These are phyloP conservation scores for Fusarium sp. DNA, from an alignment of 2,329 filamentous ascomycete genomes.

Conservation along the genomic window DNA sequence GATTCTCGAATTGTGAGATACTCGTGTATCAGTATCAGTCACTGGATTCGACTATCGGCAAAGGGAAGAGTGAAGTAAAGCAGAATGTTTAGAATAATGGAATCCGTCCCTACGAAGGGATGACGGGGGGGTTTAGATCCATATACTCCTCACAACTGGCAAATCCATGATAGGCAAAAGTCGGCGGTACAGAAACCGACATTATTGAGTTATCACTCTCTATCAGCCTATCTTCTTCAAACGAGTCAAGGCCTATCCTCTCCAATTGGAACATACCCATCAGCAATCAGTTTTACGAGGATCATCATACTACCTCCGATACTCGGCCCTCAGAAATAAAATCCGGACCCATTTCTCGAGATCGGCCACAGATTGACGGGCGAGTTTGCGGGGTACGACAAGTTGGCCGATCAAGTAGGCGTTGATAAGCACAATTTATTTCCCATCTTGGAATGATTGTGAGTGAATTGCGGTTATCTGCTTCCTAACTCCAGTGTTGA, in stretches of 20 bases:
- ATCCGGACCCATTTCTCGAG: conserved; percentile 3
- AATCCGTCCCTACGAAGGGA: no score
- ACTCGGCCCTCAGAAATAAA: conserved; percentile 29
- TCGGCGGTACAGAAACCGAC: not conserved
- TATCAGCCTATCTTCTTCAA: conserved; percentile 19
- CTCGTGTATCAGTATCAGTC: not conserved
- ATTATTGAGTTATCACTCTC: not conserved
- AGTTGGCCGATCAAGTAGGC: conserved; percentile 12
- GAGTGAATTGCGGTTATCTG: not conserved
- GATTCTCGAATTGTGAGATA: not conserved
- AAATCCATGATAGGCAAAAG: not conserved
- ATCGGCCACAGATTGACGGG: conserved; percentile 5
- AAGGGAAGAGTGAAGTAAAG: not conserved
- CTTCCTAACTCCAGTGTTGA: not conserved
- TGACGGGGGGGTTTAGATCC: not conserved
- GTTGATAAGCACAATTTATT: not conserved
- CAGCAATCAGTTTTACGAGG: conserved; percentile 7
- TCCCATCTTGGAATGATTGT: conserved; percentile 7
- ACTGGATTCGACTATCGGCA: not conserved
- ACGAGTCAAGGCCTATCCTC: not conserved
- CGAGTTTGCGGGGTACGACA: conserved; percentile 25
- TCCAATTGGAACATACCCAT: conserved; percentile 6
- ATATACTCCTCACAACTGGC: not conserved
- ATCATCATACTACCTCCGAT: conserved; percentile 6
- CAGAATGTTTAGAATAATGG: not conserved